Evolutionary conservation across 352 stramenopile genomes (phyloP).

Genomic region (Elongisporangium prolatum): DNA sequence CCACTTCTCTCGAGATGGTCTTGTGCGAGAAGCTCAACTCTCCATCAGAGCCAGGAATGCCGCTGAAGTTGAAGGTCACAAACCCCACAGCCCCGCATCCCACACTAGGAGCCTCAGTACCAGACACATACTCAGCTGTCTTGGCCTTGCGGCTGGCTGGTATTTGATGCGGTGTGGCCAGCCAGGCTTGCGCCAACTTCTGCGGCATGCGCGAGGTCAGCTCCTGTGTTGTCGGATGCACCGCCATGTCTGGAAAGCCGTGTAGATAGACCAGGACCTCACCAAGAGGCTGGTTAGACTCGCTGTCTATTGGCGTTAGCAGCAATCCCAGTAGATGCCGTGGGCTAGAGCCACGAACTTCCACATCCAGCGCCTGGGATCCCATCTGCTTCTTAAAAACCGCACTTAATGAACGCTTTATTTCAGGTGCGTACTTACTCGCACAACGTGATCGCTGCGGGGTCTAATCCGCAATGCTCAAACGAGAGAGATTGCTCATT

Average conservation of each 20-base stretch:
- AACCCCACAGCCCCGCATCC: slow-evolving; percentile 15
- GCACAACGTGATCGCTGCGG: too few relatives aligned
- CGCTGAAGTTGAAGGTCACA: slow-evolving; percentile 67
- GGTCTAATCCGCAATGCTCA: too few relatives aligned
- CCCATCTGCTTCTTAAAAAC: too few relatives aligned
- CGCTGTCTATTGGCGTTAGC: too few relatives aligned
- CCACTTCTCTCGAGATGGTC: slow-evolving; percentile 46
- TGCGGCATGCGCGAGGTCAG: slow-evolving; percentile 53
- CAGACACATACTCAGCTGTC: neutral
- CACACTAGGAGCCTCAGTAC: too few relatives aligned
- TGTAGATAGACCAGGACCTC: slow-evolving; percentile 68
- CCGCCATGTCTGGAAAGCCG: slow-evolving; percentile 66
- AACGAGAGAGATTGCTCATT: too few relatives aligned
- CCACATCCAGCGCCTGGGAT: too few relatives aligned
- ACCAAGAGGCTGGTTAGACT: slow-evolving; percentile 6
- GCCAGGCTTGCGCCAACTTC: slow-evolving; percentile 53
- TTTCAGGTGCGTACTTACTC: too few relatives aligned
- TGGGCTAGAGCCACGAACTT: too few relatives aligned
- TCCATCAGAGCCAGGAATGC: slow-evolving; percentile 53
- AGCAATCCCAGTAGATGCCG: too few relatives aligned
- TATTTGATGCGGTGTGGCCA: slow-evolving; percentile 8
- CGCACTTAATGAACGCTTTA: too few relatives aligned
- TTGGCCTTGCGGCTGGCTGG: neutral
- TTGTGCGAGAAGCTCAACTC: slow-evolving; percentile 48
- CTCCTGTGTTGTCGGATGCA: slow-evolving; percentile 44